Conservation (phyloP, 148 eudicot genomes). For the Nyssa sinensis region DNA sequence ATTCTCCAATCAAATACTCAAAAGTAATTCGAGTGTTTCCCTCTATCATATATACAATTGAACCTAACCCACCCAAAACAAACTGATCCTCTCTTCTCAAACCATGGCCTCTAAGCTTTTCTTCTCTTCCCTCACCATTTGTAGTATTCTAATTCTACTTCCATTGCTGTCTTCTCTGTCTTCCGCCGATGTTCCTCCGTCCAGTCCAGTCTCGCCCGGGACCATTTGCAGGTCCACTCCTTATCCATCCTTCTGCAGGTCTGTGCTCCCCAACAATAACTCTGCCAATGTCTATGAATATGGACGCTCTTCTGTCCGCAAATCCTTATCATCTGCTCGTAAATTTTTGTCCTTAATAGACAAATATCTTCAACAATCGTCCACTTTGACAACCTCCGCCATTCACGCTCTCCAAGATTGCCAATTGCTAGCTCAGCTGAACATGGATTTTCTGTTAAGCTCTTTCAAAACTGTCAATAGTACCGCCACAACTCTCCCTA, state of each 20-base stretch:
- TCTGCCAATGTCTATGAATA: conserved; percentile 59
- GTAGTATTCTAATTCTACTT: conserved; percentile 13
- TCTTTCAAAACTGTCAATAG: conserved; percentile 32
- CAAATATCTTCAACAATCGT: conserved; percentile 31
- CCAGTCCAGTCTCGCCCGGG: conserved; percentile 29
- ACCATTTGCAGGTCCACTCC: conserved; percentile 62
- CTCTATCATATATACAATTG: neutral
- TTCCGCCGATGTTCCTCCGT: conserved; percentile 6
- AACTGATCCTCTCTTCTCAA: neutral
- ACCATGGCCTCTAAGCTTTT: conserved; percentile 4
- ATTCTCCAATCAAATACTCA: neutral
- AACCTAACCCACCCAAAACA: neutral
- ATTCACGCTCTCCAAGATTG: conserved; percentile 61
- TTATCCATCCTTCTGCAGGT: conserved; percentile 58
- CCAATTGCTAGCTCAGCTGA: conserved; percentile 40
- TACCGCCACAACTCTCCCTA: conserved; percentile 29
- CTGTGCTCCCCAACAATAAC: conserved; percentile 44
- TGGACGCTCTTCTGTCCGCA: conserved; percentile 53
- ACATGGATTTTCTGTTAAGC: conserved; percentile 42
- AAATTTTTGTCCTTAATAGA: conserved; percentile 53
- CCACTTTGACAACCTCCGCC: conserved; percentile 28
- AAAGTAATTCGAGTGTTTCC: neutral
- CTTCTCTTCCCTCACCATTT: conserved; percentile 4
- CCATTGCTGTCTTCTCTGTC: conserved; percentile 9
- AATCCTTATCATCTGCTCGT: conserved; percentile 50